Percentiles rank a stretch among this genome's conserved stretches.
Evolutionary conservation across 2,329 filamentous ascomycete genomes (phyloP).

Genomic region (Aspergillus nomiae): DNA sequence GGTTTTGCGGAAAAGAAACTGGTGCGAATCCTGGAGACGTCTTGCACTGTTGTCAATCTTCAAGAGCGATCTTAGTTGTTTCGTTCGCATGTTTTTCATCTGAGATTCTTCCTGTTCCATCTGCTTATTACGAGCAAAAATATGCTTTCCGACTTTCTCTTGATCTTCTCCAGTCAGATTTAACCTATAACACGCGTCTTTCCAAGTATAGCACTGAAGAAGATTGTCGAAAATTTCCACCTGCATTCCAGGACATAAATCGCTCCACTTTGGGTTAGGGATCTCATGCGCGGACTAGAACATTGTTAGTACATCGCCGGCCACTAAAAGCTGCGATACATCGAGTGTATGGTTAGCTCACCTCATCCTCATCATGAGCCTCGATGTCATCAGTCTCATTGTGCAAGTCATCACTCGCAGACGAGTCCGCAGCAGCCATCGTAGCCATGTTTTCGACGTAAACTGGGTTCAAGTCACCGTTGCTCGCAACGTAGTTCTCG

Average conservation of each 20-base stretch:
- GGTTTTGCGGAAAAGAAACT: slow-evolving; percentile 31
- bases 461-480: slow-evolving; percentile 29
- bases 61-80: slow-evolving; percentile 35
- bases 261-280: slow-evolving; percentile 32
- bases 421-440: slow-evolving; percentile 15
- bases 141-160: slow-evolving; percentile 18
- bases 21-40: slow-evolving; percentile 26
- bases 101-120: slow-evolving; percentile 29
- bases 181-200: slow-evolving; percentile 25
- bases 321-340: neutral
- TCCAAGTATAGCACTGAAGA: slow-evolving; percentile 23
- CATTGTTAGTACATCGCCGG: neutral
- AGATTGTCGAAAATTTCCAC: slow-evolving; percentile 41
- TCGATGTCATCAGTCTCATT: slow-evolving; percentile 7
- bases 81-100: slow-evolving; percentile 36
- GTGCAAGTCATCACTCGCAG: slow-evolving; percentile 10
- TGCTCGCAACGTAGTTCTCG: slow-evolving; percentile 30
- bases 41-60: slow-evolving; percentile 35
- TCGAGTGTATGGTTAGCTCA: neutral
- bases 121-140: slow-evolving; percentile 28
- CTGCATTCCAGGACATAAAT: slow-evolving; percentile 34
- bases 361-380: slow-evolving; percentile 12
- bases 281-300: slow-evolving; percentile 6
- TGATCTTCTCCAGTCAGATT: slow-evolving; percentile 27
- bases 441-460: slow-evolving; percentile 32